phyloP scores from a whole-genome alignment of 1,139 yeast genomes.

The Pichiaceae sp. region DNA sequence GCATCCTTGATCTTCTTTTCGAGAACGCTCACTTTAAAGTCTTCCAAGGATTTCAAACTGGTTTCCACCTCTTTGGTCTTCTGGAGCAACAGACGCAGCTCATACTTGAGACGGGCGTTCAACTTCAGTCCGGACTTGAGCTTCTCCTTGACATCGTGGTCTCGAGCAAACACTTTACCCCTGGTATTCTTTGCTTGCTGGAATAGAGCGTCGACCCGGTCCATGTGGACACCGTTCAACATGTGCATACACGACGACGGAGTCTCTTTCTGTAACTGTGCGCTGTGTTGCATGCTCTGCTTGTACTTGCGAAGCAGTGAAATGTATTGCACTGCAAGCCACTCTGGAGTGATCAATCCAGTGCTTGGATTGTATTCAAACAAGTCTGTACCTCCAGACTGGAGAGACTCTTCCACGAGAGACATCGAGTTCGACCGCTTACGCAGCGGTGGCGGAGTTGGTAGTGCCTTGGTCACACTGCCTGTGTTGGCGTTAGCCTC shows the following conservation, averaged over 20 bases:
- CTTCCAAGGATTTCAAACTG: slow-evolving; percentile 29
- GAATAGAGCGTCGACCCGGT: slow-evolving; percentile 8
- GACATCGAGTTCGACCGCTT: slow-evolving; percentile 20
- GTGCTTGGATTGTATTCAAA: slow-evolving; percentile 6
- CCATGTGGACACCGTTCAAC: slow-evolving; percentile 7
- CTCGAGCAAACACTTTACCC: slow-evolving; percentile 14
- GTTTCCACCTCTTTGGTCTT: slow-evolving; percentile 80
- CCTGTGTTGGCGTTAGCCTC: slow-evolving; percentile 20
- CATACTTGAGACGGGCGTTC: slow-evolving; percentile 73
- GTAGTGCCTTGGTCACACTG: slow-evolving; percentile 10
- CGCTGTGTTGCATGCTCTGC: slow-evolving; percentile 12
- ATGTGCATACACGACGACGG: slow-evolving; percentile 6
- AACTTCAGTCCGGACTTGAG: slow-evolving; percentile 58
- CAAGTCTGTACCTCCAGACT: slow-evolving; percentile 6
- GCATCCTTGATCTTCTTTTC: slow-evolving; percentile 11
- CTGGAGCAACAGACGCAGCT: slow-evolving; percentile 61
- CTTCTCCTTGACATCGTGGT: slow-evolving; percentile 28
- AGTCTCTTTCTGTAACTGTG: slow-evolving; percentile 8
- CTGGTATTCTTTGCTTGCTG: slow-evolving; percentile 12
- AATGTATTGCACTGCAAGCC: slow-evolving; percentile 20
- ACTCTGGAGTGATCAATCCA: slow-evolving; percentile 15
- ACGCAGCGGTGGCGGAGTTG: slow-evolving; percentile 1
- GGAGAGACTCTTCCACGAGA: slow-evolving; percentile 13
- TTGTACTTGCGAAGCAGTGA: slow-evolving; percentile 14
- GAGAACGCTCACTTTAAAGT: slow-evolving; percentile 32